A percentile compares a stretch with the other conserved stretches of the same genome.
These are phyloP conservation scores for Solanum bukasovii DNA, from an alignment of 257 asterid species.

Conservation along the genomic window DNA sequence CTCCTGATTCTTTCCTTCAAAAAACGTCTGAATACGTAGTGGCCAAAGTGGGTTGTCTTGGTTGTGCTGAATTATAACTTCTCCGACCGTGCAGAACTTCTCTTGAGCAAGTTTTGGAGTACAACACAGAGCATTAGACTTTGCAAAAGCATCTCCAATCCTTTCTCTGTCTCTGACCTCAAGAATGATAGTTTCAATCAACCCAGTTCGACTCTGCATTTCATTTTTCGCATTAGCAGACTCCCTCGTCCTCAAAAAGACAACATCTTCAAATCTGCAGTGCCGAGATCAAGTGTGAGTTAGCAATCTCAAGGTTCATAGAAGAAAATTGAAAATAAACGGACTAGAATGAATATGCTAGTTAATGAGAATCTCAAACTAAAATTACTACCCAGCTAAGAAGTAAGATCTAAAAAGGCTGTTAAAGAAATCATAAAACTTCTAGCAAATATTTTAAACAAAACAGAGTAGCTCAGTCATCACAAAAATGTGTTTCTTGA, in stretches of 20 bases:
- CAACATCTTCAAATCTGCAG: slow-evolving; percentile 25
- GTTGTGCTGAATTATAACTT: slow-evolving; percentile 21
- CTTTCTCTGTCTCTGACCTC: slow-evolving; percentile 30
- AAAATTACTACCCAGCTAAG: background rate
- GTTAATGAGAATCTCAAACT: background rate
- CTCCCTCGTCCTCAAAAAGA: slow-evolving; percentile 20
- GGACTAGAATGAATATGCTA: background rate
- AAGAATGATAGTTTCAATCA: slow-evolving; percentile 27
- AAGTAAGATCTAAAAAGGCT: background rate
- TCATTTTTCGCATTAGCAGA: slow-evolving; percentile 12
- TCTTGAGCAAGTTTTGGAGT: slow-evolving; percentile 20
- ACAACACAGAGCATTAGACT: slow-evolving; percentile 25
- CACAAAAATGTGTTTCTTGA: background rate
- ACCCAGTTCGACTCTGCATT: slow-evolving; percentile 26
- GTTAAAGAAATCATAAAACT: background rate
- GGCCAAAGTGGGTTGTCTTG: slow-evolving; percentile 26
- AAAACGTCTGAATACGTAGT: slow-evolving; percentile 16
- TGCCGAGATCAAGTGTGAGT: background rate
- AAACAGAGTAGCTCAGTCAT: background rate
- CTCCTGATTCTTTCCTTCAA: slow-evolving; percentile 18
- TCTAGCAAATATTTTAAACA: background rate
- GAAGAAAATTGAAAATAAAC: background rate
- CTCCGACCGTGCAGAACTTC: slow-evolving; percentile 21
- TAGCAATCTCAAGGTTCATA: background rate
- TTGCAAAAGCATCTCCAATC: slow-evolving; percentile 16